A percentile compares a stretch with the other conserved stretches of the same genome.
phyloP scores from a whole-genome alignment of 2,329 filamentous ascomycete genomes.

The Pyrenophora seminiperda region DNA sequence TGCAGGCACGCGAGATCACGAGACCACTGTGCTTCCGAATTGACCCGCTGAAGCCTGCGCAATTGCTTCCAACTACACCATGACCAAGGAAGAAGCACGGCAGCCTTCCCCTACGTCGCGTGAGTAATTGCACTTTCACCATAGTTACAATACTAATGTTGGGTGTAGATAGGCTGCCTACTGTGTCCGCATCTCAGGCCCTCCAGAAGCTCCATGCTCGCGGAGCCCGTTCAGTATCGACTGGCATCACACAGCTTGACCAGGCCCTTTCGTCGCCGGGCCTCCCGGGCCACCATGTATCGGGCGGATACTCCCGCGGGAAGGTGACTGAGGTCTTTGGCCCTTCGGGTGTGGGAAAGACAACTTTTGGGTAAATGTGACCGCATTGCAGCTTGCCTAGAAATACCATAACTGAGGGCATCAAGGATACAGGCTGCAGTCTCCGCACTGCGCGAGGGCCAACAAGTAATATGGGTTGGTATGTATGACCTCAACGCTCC shows the following conservation, averaged over 20 bases:
- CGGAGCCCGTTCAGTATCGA: constrained; percentile 54
- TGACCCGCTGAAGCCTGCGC: constrained; percentile 5
- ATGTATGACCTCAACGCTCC: constrained; percentile 44
- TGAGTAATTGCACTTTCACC: constrained; percentile 28
- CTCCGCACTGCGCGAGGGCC: constrained; percentile 64
- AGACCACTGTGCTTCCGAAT: constrained; percentile 16
- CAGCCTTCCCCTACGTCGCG: constrained; percentile 46
- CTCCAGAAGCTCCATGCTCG: constrained; percentile 64
- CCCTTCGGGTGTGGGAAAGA: constrained; percentile 85
- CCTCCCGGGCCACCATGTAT: constrained; percentile 27
- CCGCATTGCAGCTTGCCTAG: constrained; percentile 16
- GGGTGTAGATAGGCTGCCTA: constrained; percentile 71
- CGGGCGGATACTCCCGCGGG: constrained; percentile 69
- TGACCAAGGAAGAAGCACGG: constrained; percentile 38
- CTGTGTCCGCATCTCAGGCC: constrained; percentile 75
- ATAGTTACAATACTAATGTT: constrained; percentile 19
- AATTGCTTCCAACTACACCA: constrained; percentile 20
- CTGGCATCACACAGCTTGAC: constrained; percentile 57
- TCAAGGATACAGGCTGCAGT: constrained; percentile 71
- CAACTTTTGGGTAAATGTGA: constrained; percentile 71
- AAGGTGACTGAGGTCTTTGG: constrained; percentile 88
- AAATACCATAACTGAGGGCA: constrained; percentile 32
- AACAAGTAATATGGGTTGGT: constrained; percentile 83
- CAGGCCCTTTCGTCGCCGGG: constrained; percentile 42
- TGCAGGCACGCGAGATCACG: constrained; percentile 25